These are phyloP conservation scores for Cordyceps militaris DNA, from an alignment of 2,329 filamentous ascomycete species.

Conservation along the genomic window DNA sequence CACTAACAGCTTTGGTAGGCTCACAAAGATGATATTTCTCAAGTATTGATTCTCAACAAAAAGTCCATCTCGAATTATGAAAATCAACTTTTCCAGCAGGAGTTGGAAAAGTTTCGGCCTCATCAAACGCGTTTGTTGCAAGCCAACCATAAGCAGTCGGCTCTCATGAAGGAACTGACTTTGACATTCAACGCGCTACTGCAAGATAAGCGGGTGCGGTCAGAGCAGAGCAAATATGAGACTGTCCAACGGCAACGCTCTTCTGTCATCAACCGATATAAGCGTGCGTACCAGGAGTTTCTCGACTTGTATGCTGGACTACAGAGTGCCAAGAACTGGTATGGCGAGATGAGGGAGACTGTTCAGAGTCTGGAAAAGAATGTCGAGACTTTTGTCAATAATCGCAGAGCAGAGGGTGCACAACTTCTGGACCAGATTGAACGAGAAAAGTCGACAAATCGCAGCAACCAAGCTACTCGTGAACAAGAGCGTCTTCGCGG, in stretches of 20 bases:
- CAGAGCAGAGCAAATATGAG: conserved; percentile 95
- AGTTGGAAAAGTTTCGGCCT: conserved; percentile 94
- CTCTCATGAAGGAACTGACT: conserved; percentile 91
- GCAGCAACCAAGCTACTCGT: conserved; percentile 59
- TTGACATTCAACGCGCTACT: conserved; percentile 77
- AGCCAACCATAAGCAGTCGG: conserved; percentile 90
- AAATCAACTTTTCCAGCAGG: conserved; percentile 83
- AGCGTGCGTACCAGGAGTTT: conserved; percentile 86
- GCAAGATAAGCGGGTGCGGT: conserved; percentile 87
- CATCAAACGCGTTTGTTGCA: conserved; percentile 88
- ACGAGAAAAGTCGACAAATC: conserved; percentile 60
- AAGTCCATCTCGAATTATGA: conserved; percentile 93
- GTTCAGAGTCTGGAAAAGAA: conserved; percentile 91
- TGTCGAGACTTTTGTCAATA: conserved; percentile 94
- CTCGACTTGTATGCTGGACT: conserved; percentile 82
- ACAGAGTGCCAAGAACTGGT: conserved; percentile 84
- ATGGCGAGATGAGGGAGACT: conserved; percentile 91
- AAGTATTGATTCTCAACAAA: conserved; percentile 95
- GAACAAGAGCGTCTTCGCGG: conserved; percentile 83
- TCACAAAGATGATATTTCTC: conserved; percentile 94
- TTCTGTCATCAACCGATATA: conserved; percentile 77
- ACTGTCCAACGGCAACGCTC: conserved; percentile 74
- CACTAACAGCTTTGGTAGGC: conserved; percentile 47
- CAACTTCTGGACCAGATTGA: conserved; percentile 87
- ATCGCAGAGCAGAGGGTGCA: conserved; percentile 82